Evolutionary conservation across 164 flowering plant species (phyloP), one percentile per base, ranked within the genome.

Genomic region (Vitis amurensis): DNA sequence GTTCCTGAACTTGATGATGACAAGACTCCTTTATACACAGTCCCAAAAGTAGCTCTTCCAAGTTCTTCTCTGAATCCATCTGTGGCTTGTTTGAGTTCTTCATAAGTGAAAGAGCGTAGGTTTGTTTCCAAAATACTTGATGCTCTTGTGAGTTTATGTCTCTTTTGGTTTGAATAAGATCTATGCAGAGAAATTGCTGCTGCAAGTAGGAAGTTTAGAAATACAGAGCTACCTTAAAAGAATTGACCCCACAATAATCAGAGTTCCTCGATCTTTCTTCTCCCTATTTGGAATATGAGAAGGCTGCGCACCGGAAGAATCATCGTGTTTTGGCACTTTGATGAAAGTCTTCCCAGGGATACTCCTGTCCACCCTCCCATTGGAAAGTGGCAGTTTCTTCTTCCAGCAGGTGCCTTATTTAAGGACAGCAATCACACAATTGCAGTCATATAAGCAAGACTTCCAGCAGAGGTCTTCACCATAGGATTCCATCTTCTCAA

Each of bases 31-130:
- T 68, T 76, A 48, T 75, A 75, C 11, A 75, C 74, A 3, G 37
- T 68, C 1, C 71, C 71, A 53, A 67, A 75, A 16, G 74, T 63
- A 15, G 74, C 78, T 13, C 50, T 75, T 12, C 78, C 78, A 1
- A 71, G 47, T 58, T 75, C 78, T 71, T 75, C 74, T 37, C 30
- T 63, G 55, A 75, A 71, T 1, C 60, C 68, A 10, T 50, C 31
- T 1, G 78, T 71, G 9, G 74, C 71, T 56, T 9, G 50, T 56
- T 9, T 53, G 1, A 75, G 78, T 11, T 75, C 69, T 17, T 62
- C 63, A 65, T 61, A 75, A 3, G 68, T 71, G 30, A 71, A 75
- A 9, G 4, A 3, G 0, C 61, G 61, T 11, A 71, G 52, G n/a
- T 67, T 71, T 23, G n/a, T 31, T 30, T 61, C 71, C 4, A 17